Evolutionary conservation across 176 grass and related monocot species (phyloP), one percentile per base, ranked within the genome.

Genomic region (Lolium multiflorum): DNA sequence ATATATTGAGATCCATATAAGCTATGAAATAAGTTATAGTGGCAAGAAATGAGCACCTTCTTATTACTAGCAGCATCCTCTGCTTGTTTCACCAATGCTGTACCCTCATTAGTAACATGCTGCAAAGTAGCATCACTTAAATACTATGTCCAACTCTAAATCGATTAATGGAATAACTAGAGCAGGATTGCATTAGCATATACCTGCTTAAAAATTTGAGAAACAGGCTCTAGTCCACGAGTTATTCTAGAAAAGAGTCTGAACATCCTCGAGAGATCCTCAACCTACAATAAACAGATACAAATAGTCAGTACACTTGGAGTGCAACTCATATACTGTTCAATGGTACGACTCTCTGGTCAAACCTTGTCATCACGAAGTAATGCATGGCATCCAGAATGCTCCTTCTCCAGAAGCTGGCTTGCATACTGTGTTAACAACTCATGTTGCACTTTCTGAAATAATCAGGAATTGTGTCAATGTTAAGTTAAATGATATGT

Each of bases 1-100:
- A 48, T 51, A 49, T 17, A 81, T 81, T 51, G 25, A 51, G 44
- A 67, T 81, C 61, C 44, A 37, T 26, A 51, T 0, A 67, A 81
- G 64, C 60, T 66, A 64, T 37, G 16, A 51, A 31, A 13, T 35
- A 37, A 7, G 16, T 81, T 81, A 24, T 35, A 86, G 58, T 24
- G 58, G 37, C n/a, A 81, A 78, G 38, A 35, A 77, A 63, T 54
- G 21, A 0, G 3, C 50, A 98, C 96, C 93, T 95, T 95, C 26
- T 92, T 98, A 81, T 91, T 94, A 57, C 90, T 95, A 62, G 93
- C 91, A 86, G 96, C 93, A 95, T 98, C 96, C 89, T 95, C 91
- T 16, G 93, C 93, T 87, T 95, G 96, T 58, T 98, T 95, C 47
- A 98, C 88, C 78, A 98, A 90, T 67, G 88, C 78, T 55, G 90